A percentile compares a stretch with the other conserved stretches of the same genome.
These are phyloP conservation scores for Mycena rosella DNA, from an alignment of 768 basidiomycete genomes.

Conservation along the genomic window DNA sequence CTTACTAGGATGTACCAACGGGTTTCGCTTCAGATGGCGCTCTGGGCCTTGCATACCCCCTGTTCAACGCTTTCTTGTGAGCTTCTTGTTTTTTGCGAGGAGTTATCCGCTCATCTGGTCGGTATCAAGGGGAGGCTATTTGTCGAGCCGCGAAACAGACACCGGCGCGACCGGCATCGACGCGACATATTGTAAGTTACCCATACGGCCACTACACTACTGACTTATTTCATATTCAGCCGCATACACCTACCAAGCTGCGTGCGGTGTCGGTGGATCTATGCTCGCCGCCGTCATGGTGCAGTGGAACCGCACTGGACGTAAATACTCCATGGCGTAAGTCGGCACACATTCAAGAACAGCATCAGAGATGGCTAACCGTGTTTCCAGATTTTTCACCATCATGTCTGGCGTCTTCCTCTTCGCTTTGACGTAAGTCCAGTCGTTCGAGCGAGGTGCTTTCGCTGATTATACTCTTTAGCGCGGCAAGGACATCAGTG, in stretches of 20 bases:
- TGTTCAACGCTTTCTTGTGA: slow-evolving; percentile 60
- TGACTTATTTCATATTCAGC: slow-evolving; percentile 13
- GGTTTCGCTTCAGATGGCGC: slow-evolving; percentile 51
- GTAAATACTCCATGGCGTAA: slow-evolving; percentile 35
- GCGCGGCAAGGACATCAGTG: slow-evolving; percentile 62
- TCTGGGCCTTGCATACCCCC: slow-evolving; percentile 72
- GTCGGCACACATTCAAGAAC: slow-evolving; percentile 46
- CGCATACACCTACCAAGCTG: slow-evolving; percentile 48
- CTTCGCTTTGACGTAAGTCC: slow-evolving; percentile 67
- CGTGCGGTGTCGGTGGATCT: slow-evolving; percentile 69
- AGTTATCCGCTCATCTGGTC: slow-evolving; percentile 37
- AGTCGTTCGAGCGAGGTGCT: slow-evolving; percentile 41
- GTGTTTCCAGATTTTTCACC: slow-evolving; percentile 64
- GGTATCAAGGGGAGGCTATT: slow-evolving; percentile 42
- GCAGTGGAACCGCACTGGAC: slow-evolving; percentile 34
- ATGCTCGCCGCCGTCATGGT: slow-evolving; percentile 61
- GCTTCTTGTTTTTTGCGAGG: slow-evolving; percentile 40
- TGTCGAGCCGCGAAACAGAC: slow-evolving; percentile 12
- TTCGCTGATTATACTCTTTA: slow-evolving; percentile 55
- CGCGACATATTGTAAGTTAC: slow-evolving; percentile 51
- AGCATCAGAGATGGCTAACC: slow-evolving; percentile 57
- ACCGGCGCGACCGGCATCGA: slow-evolving; percentile 14
- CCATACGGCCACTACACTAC: slow-evolving; percentile 34
- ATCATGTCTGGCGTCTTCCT: slow-evolving; percentile 69
- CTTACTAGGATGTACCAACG: not conserved